Conservation (phyloP, 306 rosid species). For the Sicyos edulis region DNA sequence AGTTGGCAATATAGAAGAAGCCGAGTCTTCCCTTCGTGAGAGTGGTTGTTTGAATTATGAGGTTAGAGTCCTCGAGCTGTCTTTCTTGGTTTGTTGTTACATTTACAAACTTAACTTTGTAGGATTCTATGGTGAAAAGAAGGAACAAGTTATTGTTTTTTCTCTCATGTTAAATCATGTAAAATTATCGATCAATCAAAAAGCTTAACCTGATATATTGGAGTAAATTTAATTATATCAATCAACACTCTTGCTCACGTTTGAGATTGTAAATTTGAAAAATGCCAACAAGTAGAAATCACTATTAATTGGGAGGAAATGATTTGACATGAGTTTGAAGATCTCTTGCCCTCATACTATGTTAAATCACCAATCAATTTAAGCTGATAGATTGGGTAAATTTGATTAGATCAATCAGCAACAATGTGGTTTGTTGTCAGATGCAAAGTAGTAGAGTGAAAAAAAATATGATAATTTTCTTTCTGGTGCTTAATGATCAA, state of each 20-base stretch:
- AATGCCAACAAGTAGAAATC: no score
- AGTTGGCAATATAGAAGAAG: slow-evolving; percentile 76
- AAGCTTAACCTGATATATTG: no score
- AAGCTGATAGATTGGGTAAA: no score
- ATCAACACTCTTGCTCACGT: no score
- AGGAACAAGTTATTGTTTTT: neutral
- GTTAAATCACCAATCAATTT: no score
- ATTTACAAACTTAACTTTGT: neutral
- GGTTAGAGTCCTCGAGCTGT: slow-evolving; percentile 41
- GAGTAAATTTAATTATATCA: no score
- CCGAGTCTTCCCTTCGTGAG: slow-evolving; percentile 72
- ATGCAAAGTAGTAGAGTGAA: slow-evolving; percentile 17
- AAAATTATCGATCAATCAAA: no score
- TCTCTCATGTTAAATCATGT: neutral
- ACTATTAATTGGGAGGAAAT: no score
- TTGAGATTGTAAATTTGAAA: no score
- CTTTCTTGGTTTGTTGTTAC: slow-evolving; percentile 10
- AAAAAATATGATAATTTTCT: neutral
- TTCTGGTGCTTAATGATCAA: neutral
- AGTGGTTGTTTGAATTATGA: slow-evolving; percentile 81
- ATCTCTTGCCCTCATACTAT: no score
- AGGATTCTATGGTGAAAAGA: neutral
- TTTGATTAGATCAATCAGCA: no score
- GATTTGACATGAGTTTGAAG: no score
- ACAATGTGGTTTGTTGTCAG: neutral